Base-by-base conservation (phyloP, 2,329 filamentous ascomycete species). In the Nemania abortiva region DNA sequence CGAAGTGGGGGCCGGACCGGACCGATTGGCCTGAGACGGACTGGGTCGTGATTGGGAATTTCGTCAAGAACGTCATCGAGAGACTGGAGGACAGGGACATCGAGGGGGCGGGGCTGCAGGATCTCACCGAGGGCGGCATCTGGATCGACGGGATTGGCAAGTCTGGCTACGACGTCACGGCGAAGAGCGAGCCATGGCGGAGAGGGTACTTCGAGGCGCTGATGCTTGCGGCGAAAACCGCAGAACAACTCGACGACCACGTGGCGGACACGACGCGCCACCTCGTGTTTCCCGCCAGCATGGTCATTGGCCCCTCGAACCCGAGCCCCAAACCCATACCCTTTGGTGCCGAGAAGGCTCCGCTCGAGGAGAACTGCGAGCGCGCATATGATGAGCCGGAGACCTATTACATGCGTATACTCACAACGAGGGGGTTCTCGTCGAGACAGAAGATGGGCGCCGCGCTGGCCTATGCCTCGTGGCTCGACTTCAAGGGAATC, bases 191-290 rank as follows among this genome's bases (percentile, higher is more conserved):
- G 80, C 85, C 91, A 58, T 98, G 95, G 95, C 86, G 91, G 75
- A 86, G 93, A 64, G 94, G 94, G 0, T 98, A 98, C 81, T 94
- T 91, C 76, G 90, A 97, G 76, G 87, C 90, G 2, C 82, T 98
- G 55, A 93, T 98, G 89, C 86, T 91, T 11, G 89, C 89, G 68
- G 95, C 91, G 0, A 88, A 89, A 72, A 89, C 91, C 0, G 90
- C 94, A 4, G 95, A 98, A 81, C 89, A 95, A 73, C 82, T 97
- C 27, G 93, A 97, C 72, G 92, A 91, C 56, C 94, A 91, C 86
- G 85, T 97, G 18, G 84, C 87, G 52, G 94, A 97, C 79, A 89
- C 81, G 53, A 90, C 86, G 9, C 86, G 89, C 71, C 85, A 87
- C 50, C 81, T 91, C 29, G 86, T 91, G 34, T 95, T 93, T 73